These are phyloP conservation scores for Phytophthora nicotianae DNA, from an alignment of 352 stramenopile species.

Conservation along the genomic window DNA sequence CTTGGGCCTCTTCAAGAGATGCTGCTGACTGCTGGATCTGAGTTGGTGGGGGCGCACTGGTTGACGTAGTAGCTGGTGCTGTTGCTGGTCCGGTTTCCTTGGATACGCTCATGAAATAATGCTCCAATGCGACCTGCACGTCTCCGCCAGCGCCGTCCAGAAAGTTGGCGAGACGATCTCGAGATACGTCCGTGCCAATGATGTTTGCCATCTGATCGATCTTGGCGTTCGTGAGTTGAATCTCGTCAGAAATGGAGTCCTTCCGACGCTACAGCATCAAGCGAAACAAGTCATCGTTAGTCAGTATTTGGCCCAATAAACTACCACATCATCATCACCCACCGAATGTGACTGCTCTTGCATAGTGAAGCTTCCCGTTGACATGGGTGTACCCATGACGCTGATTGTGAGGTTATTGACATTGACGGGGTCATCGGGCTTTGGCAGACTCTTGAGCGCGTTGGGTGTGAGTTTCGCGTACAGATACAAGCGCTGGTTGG, in stretches of 20 bases:
- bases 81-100: conserved; percentile 26
- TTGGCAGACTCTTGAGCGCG: conserved; percentile 66
- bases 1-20: conserved; percentile 35
- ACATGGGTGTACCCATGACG: conserved; percentile 57
- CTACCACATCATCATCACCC: background rate
- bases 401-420: conserved; percentile 69
- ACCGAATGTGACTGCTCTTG: conserved; percentile 39
- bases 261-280: conserved; percentile 34
- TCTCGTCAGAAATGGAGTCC: conserved; percentile 71
- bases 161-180: conserved; percentile 72
- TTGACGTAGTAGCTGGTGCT: conserved; percentile 4
- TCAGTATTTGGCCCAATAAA: background rate
- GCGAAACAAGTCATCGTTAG: conserved; percentile 14
- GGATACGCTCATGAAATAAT: conserved; percentile 90
- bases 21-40: conserved; percentile 26
- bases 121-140: conserved; percentile 85
- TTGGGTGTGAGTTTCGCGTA: conserved; percentile 85
- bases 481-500: conserved; percentile 73
- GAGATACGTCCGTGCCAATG: conserved; percentile 74
- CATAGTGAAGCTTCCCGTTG: conserved; percentile 18
- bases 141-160: conserved; percentile 81
- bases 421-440: conserved; percentile 62
- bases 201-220: conserved; percentile 89
- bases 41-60: conserved; percentile 9
- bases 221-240: conserved; percentile 69